phyloP scores from a whole-genome alignment of 2,329 filamentous ascomycete genomes.

The Xylariaceae sp. region DNA sequence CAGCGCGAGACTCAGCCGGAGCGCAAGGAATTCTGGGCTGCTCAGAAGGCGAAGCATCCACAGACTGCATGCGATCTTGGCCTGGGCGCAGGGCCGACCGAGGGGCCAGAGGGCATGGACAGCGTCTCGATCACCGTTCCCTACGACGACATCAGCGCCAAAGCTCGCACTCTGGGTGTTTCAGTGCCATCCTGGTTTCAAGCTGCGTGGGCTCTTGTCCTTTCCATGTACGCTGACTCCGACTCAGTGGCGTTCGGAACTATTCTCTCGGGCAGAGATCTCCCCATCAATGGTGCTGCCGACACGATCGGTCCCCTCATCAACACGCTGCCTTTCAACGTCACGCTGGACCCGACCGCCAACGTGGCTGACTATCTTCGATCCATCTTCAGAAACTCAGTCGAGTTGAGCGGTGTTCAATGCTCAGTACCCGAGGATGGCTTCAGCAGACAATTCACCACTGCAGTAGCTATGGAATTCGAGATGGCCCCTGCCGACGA shows the following conservation, averaged over 20 bases:
- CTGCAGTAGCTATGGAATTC: neutral
- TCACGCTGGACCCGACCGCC: neutral
- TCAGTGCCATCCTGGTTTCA: neutral
- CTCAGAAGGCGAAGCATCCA: too few species aligned
- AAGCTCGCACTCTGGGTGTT: neutral
- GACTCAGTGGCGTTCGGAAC: slow-evolving; percentile 35
- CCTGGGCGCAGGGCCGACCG: neutral
- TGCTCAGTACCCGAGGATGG: neutral
- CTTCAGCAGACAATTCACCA: neutral
- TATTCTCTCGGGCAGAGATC: slow-evolving; percentile 35
- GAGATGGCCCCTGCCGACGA: neutral
- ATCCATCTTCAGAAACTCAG: neutral
- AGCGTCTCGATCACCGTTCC: neutral
- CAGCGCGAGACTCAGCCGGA: too few species aligned
- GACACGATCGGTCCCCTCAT: slow-evolving; percentile 35
- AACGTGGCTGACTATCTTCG: neutral
- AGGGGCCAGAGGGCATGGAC: neutral
- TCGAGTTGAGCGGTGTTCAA: neutral
- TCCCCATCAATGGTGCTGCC: slow-evolving; percentile 30
- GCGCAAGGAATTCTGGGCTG: too few species aligned
- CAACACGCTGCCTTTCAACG: slow-evolving; percentile 22
- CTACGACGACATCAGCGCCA: neutral
- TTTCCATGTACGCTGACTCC: slow-evolving; percentile 32
- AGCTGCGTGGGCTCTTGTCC: slow-evolving; percentile 37
- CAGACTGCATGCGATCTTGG: neutral